Evolutionary conservation across 257 asterid genomes (phyloP), one percentile per base, ranked within the genome.

Genomic region (Solanum tacnaense): DNA sequence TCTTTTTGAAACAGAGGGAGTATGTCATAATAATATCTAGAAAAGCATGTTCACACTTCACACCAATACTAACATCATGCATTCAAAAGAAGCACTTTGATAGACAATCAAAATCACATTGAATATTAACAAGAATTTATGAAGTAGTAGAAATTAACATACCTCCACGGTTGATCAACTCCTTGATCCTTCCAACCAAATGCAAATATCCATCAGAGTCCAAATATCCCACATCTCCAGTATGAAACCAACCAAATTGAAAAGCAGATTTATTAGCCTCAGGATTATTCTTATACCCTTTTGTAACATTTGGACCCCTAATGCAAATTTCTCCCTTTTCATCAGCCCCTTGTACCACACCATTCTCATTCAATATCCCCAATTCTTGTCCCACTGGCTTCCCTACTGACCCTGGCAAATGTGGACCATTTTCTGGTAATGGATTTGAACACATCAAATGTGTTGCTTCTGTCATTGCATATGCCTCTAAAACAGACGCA

Each of bases 111-210:
- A 75, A 75, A 75, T 75, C 83, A 75, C 9, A 73, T 5, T 75
- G 32, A 36, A 20, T 74, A 12, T n/a, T 5, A 76, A 23, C 56
- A 38, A 75, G 16, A 27, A 44, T 75, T 41, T 73, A 8, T 13
- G 25, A 39, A 78, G 25, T 41, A 13, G 7, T 41, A 13, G 7
- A 41, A 78, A 41, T 44, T 3, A 5, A 44, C 85, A 79, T 96
- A 96, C 98, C 99, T 95, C 99, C 98, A 38, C 99, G 98, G 52
- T 96, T 95, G 92, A 96, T 94, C 90, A 96, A 72, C 90, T 96
- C 98, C 90, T 96, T 96, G 87, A 96, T 96, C 89, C 99, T 91
- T 71, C 99, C 98, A 87, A 96, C 99, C 27, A 96, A 98, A 94
- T 95, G 97, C 92, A 96, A 90, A 88, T 94, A 95, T 18, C 98